Base-by-base conservation (phyloP, 2,329 filamentous ascomycete genomes). In the Simplicillium aogashimaense region DNA sequence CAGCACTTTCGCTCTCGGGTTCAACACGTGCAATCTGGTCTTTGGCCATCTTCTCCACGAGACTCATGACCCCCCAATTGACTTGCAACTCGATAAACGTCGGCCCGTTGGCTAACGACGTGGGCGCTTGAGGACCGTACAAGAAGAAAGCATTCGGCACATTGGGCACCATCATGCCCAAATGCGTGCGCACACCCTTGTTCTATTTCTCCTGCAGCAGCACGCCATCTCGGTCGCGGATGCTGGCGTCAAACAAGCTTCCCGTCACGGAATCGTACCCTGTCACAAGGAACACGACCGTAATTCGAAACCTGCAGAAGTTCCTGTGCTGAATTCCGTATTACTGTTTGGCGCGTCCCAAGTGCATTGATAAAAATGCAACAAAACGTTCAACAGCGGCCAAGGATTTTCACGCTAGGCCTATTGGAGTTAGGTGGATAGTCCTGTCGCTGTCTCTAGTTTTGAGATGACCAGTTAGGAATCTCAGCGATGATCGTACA, bases 111-210 rank as follows among this genome's bases (percentile, higher is more conserved):
- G 44, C 37, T 14, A 46, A 42, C 8, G 45, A 39, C 0, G 47
- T 50, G 1, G 50, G 47, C 10, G 45, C 45, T 43, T 53, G 51
- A 3, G 51, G 52, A 2, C 52, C 52, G 25, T 54, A 53, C 8
- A 54, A 17, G 32, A 54, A 34, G 18, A 52, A 52, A 13, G 45
- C 45, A 7, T 50, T 53, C 2, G 52, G 52, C 12, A 41, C 35
- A 4, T 41, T 46, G 1, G 47, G 38, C 2, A 44, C 29, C 50
- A 52, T 48, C 43, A 53, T 50, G 17, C 50, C 49, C 7, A 53
- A 39, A 17, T 48, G 45, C 4, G 49, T 53, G 33, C 35, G 13
- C 15, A 53, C 42, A 12, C 48, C 48, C 7, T 40, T 29, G 15
- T 35, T 32, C 48, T 47, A 52, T 30, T 38, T 43, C 2, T 47